Base-by-base conservation (phyloP, 768 basidiomycete species). In the Cystobasidiopsis lactophilus region DNA sequence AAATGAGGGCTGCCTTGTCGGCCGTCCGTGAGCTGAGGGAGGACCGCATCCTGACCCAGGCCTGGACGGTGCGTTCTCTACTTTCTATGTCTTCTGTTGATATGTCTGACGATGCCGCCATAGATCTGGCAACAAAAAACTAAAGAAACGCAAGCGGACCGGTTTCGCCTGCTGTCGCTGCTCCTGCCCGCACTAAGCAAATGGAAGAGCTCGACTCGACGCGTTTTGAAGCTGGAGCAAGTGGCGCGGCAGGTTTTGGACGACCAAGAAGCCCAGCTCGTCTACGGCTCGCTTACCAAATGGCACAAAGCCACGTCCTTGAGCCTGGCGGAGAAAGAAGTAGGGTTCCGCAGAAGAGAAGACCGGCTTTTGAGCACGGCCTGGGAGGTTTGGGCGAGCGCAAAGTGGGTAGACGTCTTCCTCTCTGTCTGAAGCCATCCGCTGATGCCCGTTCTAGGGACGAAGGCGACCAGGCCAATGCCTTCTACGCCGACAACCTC, bases 1-100 rank as follows among this genome's bases (percentile, higher is more conserved):
- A 51, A 40, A 51, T 55, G 43, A 24, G 38, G 11, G n/a, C 24
- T 26, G 50, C 54, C 16, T 43, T 43, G 29, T 18, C 30, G 10
- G 24, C 23, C 2, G 24, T 55, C 33, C 24, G 27, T 3, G 30
- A 27, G 14, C 26, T 13, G 43, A 26, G 40, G 23, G 40, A 24
- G 18, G 41, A 13, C 27, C 16, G 39, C 14, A 40, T 44, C 19
- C 19, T 53, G 48, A 51, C 5, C 48, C 9, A 4, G 4, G 45
- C 24, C 9, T 47, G 45, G 45, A 26, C 23, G 14, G 45, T 47
- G 29, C 14, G 45, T 29, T 31, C 7, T 18, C 38, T 13, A 13
- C 38, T 26, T 31, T 47, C 30, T 33, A 18, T 3, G 10, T 11
- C 10, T n/a, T 37, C 21, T 9, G 18, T 7, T 7, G 29, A 23